Base-by-base conservation (phyloP, 352 stramenopile genomes). In the Pythium diclinum region DNA sequence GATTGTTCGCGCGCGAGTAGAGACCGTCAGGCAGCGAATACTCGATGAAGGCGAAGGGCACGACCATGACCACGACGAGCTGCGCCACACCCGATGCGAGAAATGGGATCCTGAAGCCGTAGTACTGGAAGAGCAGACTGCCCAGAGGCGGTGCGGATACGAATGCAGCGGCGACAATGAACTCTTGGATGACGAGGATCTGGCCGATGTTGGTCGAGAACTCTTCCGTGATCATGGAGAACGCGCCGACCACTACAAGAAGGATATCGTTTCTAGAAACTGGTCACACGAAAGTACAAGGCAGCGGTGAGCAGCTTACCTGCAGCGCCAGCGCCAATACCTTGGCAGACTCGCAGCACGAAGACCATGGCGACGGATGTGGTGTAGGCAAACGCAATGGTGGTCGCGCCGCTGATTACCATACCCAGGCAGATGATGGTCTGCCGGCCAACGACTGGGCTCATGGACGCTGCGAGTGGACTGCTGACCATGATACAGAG, bases 401-500 rank as follows among this genome's bases (percentile, higher is more conserved):
- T 91, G n/a, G 78, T 80, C 14, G 73, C 68, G 2, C 79, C 82
- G 51, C 78, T 88, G 56, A 87, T 56, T 59, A 91, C 73, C 56
- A 91, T 77, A 1, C 82, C 82, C 46, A 89, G 60, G 56, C 82
- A 91, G 48, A 91, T 77, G 63, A 88, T 69, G n/a, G 76, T 85
- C 59, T 91, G 78, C 0, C 78, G 77, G 16, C 82, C 82, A 6
- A 88, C 54, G 5, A 60, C 61, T 7, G 74, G 74, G 28, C 75
- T 86, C 16, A 76, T 66, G 9, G 68, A 68, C 0, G 78, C 81
- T 11, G 80, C 78, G 30, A 88, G 61, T 6, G 82, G 82, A 33
- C 82, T 89, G 61, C 77, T 85, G 59, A 86, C 33, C 82, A 91
- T 91, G 76, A 89, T 83, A 53, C 80, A 88, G 19, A 91, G 68